Conservation (phyloP, 2,329 filamentous ascomycete genomes). For the Trichoderma sp. region DNA sequence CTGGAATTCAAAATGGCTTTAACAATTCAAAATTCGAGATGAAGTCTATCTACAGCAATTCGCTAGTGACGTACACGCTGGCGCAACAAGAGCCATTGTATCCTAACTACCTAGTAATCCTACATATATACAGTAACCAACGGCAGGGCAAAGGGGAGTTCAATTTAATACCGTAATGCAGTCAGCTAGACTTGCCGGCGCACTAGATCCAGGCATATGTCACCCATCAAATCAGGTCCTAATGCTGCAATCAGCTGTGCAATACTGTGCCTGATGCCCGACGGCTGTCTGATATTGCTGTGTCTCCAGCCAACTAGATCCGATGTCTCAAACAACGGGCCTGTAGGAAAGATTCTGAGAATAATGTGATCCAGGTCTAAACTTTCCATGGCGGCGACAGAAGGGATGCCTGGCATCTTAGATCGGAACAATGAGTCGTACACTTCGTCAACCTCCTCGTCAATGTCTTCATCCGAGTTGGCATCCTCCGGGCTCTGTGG, state of each 20-base stretch:
- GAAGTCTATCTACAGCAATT: neutral
- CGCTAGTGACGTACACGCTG: neutral
- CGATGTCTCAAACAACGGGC: constrained; percentile 44
- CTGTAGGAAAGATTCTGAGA: constrained; percentile 48
- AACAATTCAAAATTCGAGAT: neutral
- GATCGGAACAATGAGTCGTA: constrained; percentile 55
- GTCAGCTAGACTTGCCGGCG: neutral
- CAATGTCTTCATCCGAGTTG: constrained; percentile 26
- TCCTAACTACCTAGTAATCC: neutral
- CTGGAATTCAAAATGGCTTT: neutral
- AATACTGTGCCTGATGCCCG: constrained; percentile 61
- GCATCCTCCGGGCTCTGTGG: constrained; percentile 12
- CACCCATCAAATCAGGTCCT: constrained; percentile 58
- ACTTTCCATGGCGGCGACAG: constrained; percentile 52
- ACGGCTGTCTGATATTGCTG: constrained; percentile 50
- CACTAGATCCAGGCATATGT: constrained; percentile 61
- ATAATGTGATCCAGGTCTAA: constrained; percentile 62
- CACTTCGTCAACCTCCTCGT: constrained; percentile 28
- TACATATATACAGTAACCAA: neutral
- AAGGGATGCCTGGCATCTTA: constrained; percentile 67
- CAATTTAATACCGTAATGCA: neutral
- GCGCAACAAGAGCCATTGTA: neutral
- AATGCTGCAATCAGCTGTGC: constrained; percentile 68
- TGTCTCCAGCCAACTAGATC: constrained; percentile 63
- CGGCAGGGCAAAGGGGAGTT: neutral